Evolutionary conservation across 108 stramenopile species (phyloP).

Genomic region (Nitzschia sp.): DNA sequence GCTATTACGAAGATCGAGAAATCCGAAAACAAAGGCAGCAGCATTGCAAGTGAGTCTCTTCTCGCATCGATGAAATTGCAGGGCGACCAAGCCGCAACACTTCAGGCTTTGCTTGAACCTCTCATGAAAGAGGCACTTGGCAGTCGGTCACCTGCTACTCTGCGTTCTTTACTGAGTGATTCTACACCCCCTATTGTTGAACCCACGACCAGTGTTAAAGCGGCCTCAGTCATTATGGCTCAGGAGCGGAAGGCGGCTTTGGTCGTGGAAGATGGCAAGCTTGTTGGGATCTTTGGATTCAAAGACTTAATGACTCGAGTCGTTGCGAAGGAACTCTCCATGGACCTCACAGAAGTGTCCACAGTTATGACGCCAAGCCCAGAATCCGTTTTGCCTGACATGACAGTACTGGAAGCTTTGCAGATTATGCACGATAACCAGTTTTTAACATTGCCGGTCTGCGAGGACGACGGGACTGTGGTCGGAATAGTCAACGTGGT

Average conservation of each 20-base stretch:
- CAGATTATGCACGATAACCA: slow-evolving; percentile 92
- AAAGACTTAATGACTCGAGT: slow-evolving; percentile 94
- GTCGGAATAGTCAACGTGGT: slow-evolving; percentile 94
- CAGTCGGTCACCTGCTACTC: slow-evolving; percentile 60
- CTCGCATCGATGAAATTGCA: slow-evolving; percentile 55
- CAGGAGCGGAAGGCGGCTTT: slow-evolving; percentile 84
- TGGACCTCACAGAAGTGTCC: slow-evolving; percentile 77
- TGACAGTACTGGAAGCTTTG: slow-evolving; percentile 88
- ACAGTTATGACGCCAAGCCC: slow-evolving; percentile 94
- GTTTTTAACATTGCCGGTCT: slow-evolving; percentile 91
- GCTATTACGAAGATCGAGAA: slow-evolving; percentile 90
- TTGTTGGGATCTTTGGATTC: slow-evolving; percentile 93
- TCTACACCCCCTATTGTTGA: slow-evolving; percentile 66
- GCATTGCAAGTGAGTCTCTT: slow-evolving; percentile 64
- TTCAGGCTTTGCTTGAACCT: slow-evolving; percentile 67
- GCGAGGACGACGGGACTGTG: slow-evolving; percentile 76
- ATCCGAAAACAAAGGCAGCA: slow-evolving; percentile 46
- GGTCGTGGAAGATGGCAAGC: slow-evolving; percentile 70
- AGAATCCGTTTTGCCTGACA: slow-evolving; percentile 83
- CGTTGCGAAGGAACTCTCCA: slow-evolving; percentile 76
- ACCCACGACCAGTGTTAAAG: slow-evolving; percentile 61
- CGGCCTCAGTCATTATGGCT: slow-evolving; percentile 81
- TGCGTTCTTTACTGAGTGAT: slow-evolving; percentile 74
- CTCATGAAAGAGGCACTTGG: slow-evolving; percentile 73
- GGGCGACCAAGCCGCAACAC: slow-evolving; percentile 68